phyloP scores from a whole-genome alignment of 1,139 yeast genomes.

The Yamadazyma trypodendri region DNA sequence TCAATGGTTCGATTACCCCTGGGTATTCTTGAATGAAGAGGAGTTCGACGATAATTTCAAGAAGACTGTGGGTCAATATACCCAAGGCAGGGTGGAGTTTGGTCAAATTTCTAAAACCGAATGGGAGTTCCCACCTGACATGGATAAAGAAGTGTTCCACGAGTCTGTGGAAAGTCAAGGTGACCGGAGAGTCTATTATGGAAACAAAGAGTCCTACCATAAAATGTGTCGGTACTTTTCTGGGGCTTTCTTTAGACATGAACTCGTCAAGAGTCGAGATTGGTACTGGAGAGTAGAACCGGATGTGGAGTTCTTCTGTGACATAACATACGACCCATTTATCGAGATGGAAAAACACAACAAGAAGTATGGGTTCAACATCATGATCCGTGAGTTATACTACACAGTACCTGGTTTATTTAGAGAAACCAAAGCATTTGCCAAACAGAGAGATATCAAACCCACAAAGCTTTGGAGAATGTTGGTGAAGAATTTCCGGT shows the following conservation, averaged over 20 bases:
- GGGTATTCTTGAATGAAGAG: constrained; percentile 81
- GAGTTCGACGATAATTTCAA: constrained; percentile 67
- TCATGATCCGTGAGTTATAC: constrained; percentile 68
- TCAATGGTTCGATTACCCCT: constrained; percentile 88
- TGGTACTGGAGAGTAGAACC: constrained; percentile 98
- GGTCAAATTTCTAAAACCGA: constrained; percentile 62
- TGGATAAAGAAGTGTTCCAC: constrained; percentile 34
- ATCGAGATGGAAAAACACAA: constrained; percentile 66
- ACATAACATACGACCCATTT: constrained; percentile 88
- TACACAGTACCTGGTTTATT: constrained; percentile 82
- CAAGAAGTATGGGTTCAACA: constrained; percentile 82
- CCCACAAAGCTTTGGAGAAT: constrained; percentile 56
- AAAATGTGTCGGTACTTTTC: constrained; percentile 71
- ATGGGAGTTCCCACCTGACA: constrained; percentile 56
- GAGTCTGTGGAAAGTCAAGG: constrained; percentile 72
- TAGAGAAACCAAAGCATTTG: constrained; percentile 64
- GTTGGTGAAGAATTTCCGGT: constrained; percentile 39
- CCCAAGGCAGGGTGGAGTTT: constrained; percentile 62
- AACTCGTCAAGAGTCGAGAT: constrained; percentile 61
- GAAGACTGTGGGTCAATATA: constrained; percentile 42
- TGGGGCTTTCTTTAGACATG: constrained; percentile 76
- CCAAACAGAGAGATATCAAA: constrained; percentile 41
- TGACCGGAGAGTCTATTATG: constrained; percentile 78
- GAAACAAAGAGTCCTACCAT: constrained; percentile 74
- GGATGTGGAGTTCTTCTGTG: constrained; percentile 84